Conservation (phyloP, 345 rosid species). For the Rhizophora apiculata region DNA sequence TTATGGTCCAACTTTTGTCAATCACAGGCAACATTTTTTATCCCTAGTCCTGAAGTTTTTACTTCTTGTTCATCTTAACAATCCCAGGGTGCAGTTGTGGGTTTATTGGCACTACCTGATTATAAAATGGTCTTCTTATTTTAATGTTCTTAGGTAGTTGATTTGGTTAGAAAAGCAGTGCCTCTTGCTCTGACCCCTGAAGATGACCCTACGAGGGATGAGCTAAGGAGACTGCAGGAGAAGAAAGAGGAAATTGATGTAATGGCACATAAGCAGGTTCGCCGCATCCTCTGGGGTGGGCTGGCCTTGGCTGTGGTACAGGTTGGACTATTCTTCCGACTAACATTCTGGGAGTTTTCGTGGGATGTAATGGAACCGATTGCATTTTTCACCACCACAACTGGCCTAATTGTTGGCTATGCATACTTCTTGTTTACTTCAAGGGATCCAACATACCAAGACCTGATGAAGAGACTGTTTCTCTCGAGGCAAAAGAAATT, state of each 20-base stretch:
- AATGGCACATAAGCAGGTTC: slow-evolving; percentile 85
- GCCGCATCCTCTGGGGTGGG: slow-evolving; percentile 71
- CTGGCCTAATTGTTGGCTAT: slow-evolving; percentile 72
- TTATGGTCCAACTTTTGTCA: slow-evolving; percentile 1
- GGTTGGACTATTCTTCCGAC: slow-evolving; percentile 69
- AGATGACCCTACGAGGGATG: slow-evolving; percentile 59
- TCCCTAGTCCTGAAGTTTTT: slow-evolving; percentile 4
- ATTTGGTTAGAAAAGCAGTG: slow-evolving; percentile 71
- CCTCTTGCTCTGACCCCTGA: slow-evolving; percentile 69
- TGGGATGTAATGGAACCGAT: slow-evolving; percentile 99
- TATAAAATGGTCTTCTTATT: neutral
- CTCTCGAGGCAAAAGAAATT: slow-evolving; percentile 81
- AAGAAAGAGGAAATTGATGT: slow-evolving; percentile 84
- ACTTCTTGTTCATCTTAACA: neutral
- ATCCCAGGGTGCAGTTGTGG: neutral
- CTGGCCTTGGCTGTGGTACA: slow-evolving; percentile 58
- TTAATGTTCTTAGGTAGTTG: slow-evolving; percentile 64
- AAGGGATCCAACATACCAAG: slow-evolving; percentile 91
- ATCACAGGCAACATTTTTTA: neutral
- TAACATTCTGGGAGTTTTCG: slow-evolving; percentile 97
- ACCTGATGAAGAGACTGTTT: slow-evolving; percentile 87
- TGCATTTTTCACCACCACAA: slow-evolving; percentile 69
- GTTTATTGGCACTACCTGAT: neutral
- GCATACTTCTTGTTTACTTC: slow-evolving; percentile 85
- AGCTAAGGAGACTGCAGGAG: slow-evolving; percentile 58